These are phyloP conservation scores for Zymoseptoria crescenta DNA, from an alignment of 2,329 filamentous ascomycete genomes.

Conservation along the genomic window DNA sequence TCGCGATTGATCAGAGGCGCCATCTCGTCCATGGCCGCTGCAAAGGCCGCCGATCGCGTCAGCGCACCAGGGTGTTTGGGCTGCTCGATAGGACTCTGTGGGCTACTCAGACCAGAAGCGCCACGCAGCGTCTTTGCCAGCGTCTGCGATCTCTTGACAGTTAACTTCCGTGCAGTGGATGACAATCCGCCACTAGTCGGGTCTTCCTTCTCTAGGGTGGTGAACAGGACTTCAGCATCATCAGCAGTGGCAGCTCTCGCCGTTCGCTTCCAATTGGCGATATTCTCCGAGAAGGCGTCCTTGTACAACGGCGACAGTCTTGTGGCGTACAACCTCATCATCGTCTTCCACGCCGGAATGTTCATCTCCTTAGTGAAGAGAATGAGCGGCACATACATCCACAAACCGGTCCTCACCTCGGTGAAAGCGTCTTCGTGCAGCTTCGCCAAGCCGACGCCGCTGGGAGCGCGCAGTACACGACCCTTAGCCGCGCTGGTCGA, in stretches of 20 bases:
- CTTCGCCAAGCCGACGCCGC: constrained; percentile 37
- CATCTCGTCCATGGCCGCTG: constrained; percentile 70
- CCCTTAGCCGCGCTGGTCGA: constrained; percentile 52
- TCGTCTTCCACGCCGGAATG: constrained; percentile 67
- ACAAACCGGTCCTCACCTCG: constrained; percentile 63
- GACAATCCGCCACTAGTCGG: constrained; percentile 49
- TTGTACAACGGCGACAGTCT: constrained; percentile 71
- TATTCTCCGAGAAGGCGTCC: constrained; percentile 70
- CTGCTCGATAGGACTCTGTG: constrained; percentile 50
- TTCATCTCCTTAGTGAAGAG: constrained; percentile 85
- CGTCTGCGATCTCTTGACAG: constrained; percentile 88
- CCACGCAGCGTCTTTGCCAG: constrained; percentile 65
- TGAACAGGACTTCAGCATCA: constrained; percentile 61
- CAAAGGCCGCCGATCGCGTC: constrained; percentile 73
- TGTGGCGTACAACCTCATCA: constrained; percentile 73
- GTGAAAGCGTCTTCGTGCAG: constrained; percentile 64
- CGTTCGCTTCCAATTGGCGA: constrained; percentile 58
- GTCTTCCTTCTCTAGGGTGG: constrained; percentile 79
- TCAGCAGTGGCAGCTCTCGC: constrained; percentile 26
- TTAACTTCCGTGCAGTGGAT: constrained; percentile 76
- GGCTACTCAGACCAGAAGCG: constrained; percentile 53
- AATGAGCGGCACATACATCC: constrained; percentile 81
- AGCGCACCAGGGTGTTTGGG: constrained; percentile 22
- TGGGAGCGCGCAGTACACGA: constrained; percentile 30
- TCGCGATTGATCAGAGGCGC: constrained; percentile 80